Evolutionary conservation across 2,329 filamentous ascomycete species (phyloP).

Genomic region (Calonectria montana): DNA sequence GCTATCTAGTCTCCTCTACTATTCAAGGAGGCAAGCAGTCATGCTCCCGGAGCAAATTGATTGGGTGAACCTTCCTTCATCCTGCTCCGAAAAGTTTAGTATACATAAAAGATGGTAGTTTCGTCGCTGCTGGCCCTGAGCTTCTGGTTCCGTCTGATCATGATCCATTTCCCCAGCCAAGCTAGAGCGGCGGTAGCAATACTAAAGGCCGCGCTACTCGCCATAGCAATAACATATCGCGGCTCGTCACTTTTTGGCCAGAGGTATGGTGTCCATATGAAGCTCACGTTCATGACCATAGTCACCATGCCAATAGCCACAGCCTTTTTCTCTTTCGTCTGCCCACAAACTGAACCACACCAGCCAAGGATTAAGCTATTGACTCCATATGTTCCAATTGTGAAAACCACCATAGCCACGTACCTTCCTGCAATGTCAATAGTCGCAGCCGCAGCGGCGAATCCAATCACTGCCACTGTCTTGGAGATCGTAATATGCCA

Average conservation of each 20-base stretch:
- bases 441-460: constrained; percentile 40
- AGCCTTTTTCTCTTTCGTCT: constrained; percentile 62
- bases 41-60: background rate
- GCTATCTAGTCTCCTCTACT: background rate
- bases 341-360: constrained; percentile 55
- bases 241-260: constrained; percentile 40
- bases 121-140: constrained; percentile 41
- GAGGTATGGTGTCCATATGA: constrained; percentile 43
- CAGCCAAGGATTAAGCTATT: constrained; percentile 60
- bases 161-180: constrained; percentile 51
- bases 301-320: constrained; percentile 52
- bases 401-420: constrained; percentile 53
- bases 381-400: constrained; percentile 53
- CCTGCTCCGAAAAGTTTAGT: constrained; percentile 25
- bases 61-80: background rate
- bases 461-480: constrained; percentile 49
- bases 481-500: constrained; percentile 60
- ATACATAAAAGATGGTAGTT: constrained; percentile 46
- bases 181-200: constrained; percentile 52
- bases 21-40: background rate
- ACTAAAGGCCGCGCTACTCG: constrained; percentile 41
- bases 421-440: constrained; percentile 37
- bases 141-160: constrained; percentile 52
- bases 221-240: constrained; percentile 37
- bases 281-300: constrained; percentile 41